These are phyloP conservation scores for Erigeron canadensis DNA, from an alignment of 129 eudicot genomes.

Conservation along the genomic window DNA sequence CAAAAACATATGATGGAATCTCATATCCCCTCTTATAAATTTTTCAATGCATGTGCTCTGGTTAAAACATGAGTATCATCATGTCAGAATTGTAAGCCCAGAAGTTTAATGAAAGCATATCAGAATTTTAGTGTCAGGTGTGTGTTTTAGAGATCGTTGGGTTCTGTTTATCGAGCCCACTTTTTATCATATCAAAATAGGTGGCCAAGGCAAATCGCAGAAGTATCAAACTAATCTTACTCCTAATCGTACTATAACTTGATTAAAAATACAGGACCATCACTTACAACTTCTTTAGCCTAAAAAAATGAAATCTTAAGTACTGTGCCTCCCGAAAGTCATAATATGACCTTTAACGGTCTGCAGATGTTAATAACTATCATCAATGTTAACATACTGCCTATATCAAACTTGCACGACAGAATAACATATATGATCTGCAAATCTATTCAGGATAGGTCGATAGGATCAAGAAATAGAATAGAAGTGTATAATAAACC, in stretches of 20 bases:
- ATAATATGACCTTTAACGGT: neutral
- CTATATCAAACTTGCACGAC: neutral
- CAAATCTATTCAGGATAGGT: neutral
- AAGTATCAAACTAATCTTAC: neutral
- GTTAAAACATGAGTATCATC: too few relatives aligned
- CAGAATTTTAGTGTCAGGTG: too few relatives aligned
- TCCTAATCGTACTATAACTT: neutral
- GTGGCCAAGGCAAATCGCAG: neutral
- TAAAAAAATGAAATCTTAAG: neutral
- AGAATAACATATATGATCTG: neutral
- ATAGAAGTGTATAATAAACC: neutral
- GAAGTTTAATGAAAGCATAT: too few relatives aligned
- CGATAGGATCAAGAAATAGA: neutral
- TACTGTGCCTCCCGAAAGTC: conserved; percentile 2
- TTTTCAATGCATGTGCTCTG: too few relatives aligned
- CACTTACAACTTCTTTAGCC: neutral
- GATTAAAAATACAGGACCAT: neutral
- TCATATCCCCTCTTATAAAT: too few relatives aligned
- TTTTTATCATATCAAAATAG: too few relatives aligned
- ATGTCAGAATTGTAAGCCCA: too few relatives aligned
- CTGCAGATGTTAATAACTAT: conserved; percentile 1
- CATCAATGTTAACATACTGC: conserved; percentile 1
- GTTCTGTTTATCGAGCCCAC: too few relatives aligned
- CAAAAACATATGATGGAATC: too few relatives aligned
- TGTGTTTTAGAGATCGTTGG: too few relatives aligned